Percentiles rank a stretch among this genome's conserved stretches.
Evolutionary conservation across 768 basidiomycete genomes (phyloP).

Genomic region (Leucosporidium creatinivorum): DNA sequence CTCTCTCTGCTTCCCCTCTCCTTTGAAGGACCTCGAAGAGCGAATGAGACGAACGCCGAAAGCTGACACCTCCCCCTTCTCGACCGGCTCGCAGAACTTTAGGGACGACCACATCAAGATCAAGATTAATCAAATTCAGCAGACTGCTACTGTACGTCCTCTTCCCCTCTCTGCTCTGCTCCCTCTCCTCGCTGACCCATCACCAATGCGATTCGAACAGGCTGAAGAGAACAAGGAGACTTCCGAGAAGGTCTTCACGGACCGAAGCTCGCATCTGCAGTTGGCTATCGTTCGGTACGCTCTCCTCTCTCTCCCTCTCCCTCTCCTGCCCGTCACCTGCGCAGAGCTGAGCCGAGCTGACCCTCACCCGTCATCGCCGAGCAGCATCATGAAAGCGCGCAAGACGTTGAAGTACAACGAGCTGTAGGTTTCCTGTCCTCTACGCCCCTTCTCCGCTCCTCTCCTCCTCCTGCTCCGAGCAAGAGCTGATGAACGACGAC

Average conservation of each 20-base stretch:
- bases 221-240: slow-evolving; percentile 78
- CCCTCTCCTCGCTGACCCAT: neutral
- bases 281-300: slow-evolving; percentile 77
- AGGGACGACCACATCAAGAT: slow-evolving; percentile 68
- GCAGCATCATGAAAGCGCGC: slow-evolving; percentile 48
- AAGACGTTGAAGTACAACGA: slow-evolving; percentile 75
- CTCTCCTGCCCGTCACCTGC: neutral
- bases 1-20: neutral
- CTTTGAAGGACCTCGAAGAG: neutral
- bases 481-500: too few relatives aligned
- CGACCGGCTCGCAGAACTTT: slow-evolving; percentile 47
- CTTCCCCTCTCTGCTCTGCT: neutral
- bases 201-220: too few relatives aligned
- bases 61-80: neutral
- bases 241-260: slow-evolving; percentile 73
- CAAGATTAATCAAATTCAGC: slow-evolving; percentile 93
- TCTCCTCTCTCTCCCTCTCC: neutral
- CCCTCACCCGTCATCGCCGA: neutral
- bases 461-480: neutral
- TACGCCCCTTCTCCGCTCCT: neutral
- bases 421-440: slow-evolving; percentile 42
- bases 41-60: neutral
- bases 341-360: neutral
- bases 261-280: slow-evolving; percentile 76
- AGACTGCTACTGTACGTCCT: slow-evolving; percentile 72